Conservation (phyloP, 257 asterid species). For the Jaltomata sinuosa region DNA sequence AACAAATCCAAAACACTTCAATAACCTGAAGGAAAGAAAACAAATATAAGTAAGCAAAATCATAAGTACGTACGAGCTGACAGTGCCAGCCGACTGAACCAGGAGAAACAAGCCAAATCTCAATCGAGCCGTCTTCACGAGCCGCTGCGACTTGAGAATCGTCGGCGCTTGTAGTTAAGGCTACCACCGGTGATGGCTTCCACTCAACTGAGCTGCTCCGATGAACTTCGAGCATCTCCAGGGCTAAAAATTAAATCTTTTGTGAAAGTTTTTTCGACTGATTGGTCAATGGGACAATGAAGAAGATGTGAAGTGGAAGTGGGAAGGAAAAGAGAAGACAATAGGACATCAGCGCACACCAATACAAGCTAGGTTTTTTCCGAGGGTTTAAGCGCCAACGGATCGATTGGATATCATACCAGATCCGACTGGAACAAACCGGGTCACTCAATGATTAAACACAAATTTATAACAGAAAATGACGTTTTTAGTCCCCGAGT, state of each 20-base stretch:
- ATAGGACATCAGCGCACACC: neutral
- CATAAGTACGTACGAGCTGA: slow-evolving; percentile 59
- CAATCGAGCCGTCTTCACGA: slow-evolving; percentile 77
- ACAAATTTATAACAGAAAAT: no score
- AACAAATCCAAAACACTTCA: slow-evolving; percentile 6
- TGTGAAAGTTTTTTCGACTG: neutral
- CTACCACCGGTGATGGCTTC: slow-evolving; percentile 81
- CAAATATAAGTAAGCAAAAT: neutral
- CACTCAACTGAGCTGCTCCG: slow-evolving; percentile 66
- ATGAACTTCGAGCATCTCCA: slow-evolving; percentile 42
- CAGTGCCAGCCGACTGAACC: slow-evolving; percentile 99
- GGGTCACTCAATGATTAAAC: no score
- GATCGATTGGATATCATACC: no score
- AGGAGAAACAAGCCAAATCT: slow-evolving; percentile 98
- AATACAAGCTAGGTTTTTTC: slow-evolving; percentile 2
- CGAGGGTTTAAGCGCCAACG: slow-evolving; percentile 5
- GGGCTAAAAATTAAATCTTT: neutral
- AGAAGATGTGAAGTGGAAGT: neutral
- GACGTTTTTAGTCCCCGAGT: no score
- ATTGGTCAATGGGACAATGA: neutral
- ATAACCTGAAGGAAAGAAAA: neutral
- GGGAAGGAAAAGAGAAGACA: neutral
- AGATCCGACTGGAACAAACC: no score
- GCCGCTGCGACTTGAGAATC: slow-evolving; percentile 95
- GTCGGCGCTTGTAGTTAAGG: slow-evolving; percentile 88